These are phyloP conservation scores for Periglandula ipomoeae DNA, from an alignment of 2,329 filamentous ascomycete species.

Conservation along the genomic window DNA sequence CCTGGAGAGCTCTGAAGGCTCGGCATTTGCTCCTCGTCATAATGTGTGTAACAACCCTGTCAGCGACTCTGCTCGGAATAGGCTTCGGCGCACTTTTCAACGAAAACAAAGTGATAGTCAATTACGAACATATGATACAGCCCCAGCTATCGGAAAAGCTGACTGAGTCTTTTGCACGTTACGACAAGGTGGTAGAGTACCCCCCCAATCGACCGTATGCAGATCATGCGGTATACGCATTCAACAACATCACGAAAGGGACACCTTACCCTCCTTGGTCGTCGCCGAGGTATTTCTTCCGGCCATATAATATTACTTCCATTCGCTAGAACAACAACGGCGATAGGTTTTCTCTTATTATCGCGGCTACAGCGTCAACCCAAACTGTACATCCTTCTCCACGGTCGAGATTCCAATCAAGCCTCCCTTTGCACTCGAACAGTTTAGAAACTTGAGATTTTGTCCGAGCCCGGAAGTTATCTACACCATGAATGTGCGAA, in stretches of 20 bases:
- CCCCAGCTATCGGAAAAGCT: slow-evolving; percentile 13
- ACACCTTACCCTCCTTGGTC: slow-evolving; percentile 42
- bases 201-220: not conserved
- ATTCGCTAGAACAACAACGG: not conserved
- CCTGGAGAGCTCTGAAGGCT: slow-evolving; percentile 34
- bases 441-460: not conserved
- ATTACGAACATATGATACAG: slow-evolving; percentile 8
- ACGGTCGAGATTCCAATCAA: not conserved
- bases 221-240: slow-evolving; percentile 13
- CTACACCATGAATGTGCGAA: no score
- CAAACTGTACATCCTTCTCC: slow-evolving; percentile 14
- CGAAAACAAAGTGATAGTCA: slow-evolving; percentile 16
- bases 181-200: not conserved
- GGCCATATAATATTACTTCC: slow-evolving; percentile 28
- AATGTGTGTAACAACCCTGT: slow-evolving; percentile 40
- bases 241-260: slow-evolving; percentile 34
- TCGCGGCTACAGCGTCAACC: slow-evolving; percentile 18
- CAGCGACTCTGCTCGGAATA: slow-evolving; percentile 43
- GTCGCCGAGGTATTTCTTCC: slow-evolving; percentile 33
- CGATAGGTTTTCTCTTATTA: not conserved
- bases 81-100: slow-evolving; percentile 42
- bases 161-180: slow-evolving; percentile 8
- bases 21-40: slow-evolving; percentile 36
- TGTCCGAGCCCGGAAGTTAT: not conserved
- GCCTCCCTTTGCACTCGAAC: not conserved